These are phyloP conservation scores for Pestalotiopsis sp. DNA, from an alignment of 2,329 filamentous ascomycete genomes.

Conservation along the genomic window DNA sequence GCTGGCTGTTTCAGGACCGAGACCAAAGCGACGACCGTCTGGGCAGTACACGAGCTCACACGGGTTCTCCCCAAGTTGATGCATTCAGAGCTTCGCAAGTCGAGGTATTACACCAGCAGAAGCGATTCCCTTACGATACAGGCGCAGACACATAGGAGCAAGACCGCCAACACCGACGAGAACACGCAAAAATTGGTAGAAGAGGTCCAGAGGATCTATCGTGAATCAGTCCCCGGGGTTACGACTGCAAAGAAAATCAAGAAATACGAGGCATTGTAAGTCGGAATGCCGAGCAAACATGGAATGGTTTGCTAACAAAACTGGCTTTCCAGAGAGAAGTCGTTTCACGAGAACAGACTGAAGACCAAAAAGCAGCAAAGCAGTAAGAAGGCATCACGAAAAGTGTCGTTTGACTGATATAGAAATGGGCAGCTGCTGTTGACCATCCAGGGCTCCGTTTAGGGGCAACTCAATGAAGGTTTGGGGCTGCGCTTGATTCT, in stretches of 20 bases:
- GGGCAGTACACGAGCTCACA: slow-evolving; percentile 50
- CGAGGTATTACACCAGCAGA: slow-evolving; percentile 55
- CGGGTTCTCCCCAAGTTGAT: slow-evolving; percentile 49
- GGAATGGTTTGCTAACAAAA: slow-evolving; percentile 17
- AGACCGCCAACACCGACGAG: slow-evolving; percentile 53
- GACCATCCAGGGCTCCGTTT: too few relatives aligned
- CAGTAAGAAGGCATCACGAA: slow-evolving; percentile 52
- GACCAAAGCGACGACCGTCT: slow-evolving; percentile 59
- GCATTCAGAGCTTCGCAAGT: slow-evolving; percentile 48
- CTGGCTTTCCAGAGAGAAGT: slow-evolving; percentile 42
- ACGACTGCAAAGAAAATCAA: slow-evolving; percentile 48
- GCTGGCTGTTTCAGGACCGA: slow-evolving; percentile 46
- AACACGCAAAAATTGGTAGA: slow-evolving; percentile 53
- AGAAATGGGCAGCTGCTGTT: not conserved
- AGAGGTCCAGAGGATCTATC: slow-evolving; percentile 52
- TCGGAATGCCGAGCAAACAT: slow-evolving; percentile 11
- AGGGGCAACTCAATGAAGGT: not conserved
- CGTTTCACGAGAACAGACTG: slow-evolving; percentile 47
- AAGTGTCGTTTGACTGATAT: slow-evolving; percentile 21
- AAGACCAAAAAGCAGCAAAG: slow-evolving; percentile 51
- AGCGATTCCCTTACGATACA: slow-evolving; percentile 58
- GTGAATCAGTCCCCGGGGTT: slow-evolving; percentile 46
- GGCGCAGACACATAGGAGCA: slow-evolving; percentile 56
- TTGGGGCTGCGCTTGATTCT: not conserved
- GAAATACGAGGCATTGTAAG: slow-evolving; percentile 53